Percentiles rank a stretch among this genome's conserved stretches.
These are phyloP conservation scores for Colletotrichum tamarilloi DNA, from an alignment of 2,329 filamentous ascomycete species.

Conservation along the genomic window DNA sequence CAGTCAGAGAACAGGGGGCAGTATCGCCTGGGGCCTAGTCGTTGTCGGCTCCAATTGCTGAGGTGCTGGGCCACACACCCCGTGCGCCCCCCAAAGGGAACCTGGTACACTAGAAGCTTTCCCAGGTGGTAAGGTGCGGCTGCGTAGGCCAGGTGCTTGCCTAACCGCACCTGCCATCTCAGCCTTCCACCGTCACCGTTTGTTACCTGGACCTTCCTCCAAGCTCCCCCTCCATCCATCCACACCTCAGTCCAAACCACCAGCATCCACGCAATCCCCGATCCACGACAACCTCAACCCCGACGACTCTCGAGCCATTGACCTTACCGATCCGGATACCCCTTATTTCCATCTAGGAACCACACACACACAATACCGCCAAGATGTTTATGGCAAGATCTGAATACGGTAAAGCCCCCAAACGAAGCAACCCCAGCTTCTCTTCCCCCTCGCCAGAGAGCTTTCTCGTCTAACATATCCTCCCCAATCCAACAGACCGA, in stretches of 20 bases:
- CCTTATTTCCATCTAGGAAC: slow-evolving; percentile 2
- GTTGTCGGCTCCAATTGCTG: background rate
- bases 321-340: background rate
- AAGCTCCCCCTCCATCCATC: slow-evolving; percentile 30
- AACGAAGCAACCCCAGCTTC: slow-evolving; percentile 29
- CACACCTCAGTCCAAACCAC: slow-evolving; percentile 8
- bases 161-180: slow-evolving; percentile 39
- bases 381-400: slow-evolving; percentile 99
- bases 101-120: background rate
- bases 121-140: slow-evolving; percentile 27
- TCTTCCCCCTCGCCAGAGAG: slow-evolving; percentile 2
- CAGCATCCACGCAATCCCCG: slow-evolving; percentile 11
- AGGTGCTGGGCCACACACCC: background rate
- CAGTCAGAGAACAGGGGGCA: background rate
- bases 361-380: slow-evolving; percentile 54
- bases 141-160: slow-evolving; percentile 55
- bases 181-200: slow-evolving; percentile 34
- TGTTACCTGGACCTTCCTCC: slow-evolving; percentile 29
- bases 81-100: slow-evolving; percentile 9
- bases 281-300: slow-evolving; percentile 23
- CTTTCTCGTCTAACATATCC: slow-evolving; percentile 25
- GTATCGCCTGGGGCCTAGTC: background rate
- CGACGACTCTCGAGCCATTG: background rate
- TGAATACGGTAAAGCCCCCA: slow-evolving; percentile 87
- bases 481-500: background rate